Conservation (phyloP, 192 early-diverging fungal genomes). For the Backusella luteola region DNA sequence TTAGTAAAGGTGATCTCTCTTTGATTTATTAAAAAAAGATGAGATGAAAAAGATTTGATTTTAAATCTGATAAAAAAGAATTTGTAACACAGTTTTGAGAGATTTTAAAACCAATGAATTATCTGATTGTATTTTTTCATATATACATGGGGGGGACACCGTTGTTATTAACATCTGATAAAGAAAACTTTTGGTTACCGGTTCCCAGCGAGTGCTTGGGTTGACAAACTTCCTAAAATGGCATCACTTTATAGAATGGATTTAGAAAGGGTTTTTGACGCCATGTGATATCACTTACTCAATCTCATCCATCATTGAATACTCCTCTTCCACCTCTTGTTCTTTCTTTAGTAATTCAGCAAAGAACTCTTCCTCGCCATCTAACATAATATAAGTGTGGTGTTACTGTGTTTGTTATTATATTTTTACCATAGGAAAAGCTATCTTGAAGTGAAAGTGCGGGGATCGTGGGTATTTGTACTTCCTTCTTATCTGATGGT, state of each 20-base stretch:
- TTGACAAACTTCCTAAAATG: not conserved
- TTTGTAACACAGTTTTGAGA: not conserved
- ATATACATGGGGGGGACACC: not conserved
- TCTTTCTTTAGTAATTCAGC: not conserved
- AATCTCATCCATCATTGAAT: not conserved
- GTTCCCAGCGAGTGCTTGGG: not conserved
- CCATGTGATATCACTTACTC: not conserved
- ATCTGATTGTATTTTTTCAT: not conserved
- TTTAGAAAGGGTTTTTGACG: not conserved
- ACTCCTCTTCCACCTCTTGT: not conserved
- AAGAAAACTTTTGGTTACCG: not conserved
- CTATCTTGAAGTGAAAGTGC: not conserved
- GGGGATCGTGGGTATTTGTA: not conserved
- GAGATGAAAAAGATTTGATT: not conserved
- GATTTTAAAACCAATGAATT: not conserved
- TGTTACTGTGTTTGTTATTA: not conserved
- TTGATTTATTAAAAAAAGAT: not conserved
- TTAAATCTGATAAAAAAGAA: constrained; percentile 2
- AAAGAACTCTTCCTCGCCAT: not conserved
- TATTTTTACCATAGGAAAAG: not conserved
- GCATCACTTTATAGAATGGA: not conserved
- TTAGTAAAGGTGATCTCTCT: not conserved
- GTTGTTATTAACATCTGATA: not conserved
- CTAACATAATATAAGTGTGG: not conserved
- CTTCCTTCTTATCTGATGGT: not conserved